Conservation (phyloP, 306 rosid species). For the Lathyrus sativus region DNA sequence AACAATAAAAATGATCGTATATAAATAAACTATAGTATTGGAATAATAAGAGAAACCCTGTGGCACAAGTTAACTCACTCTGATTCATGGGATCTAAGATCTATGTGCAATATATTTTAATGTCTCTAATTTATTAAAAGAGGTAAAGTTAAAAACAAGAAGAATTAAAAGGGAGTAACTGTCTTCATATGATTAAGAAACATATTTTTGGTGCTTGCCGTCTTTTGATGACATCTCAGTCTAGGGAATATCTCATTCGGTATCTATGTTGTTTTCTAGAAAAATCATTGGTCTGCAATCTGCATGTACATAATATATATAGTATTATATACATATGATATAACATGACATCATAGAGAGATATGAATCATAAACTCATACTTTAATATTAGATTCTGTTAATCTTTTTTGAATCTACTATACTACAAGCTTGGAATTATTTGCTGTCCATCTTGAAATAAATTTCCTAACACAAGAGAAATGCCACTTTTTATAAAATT, state of each 20-base stretch:
- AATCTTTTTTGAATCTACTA: too few relatives aligned
- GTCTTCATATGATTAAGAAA: slow-evolving; percentile 13
- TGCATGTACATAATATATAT: not conserved
- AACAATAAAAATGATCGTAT: not conserved
- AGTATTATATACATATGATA: too few relatives aligned
- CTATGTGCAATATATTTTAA: not conserved
- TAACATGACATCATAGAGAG: not conserved
- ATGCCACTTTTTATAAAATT: too few relatives aligned
- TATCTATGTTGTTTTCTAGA: not conserved
- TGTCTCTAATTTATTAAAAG: not conserved
- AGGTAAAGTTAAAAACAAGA: slow-evolving; percentile 7
- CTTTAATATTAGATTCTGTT: too few relatives aligned
- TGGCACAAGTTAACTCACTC: not conserved
- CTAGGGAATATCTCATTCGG: not conserved
- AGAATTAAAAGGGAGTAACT: not conserved
- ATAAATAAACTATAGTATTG: not conserved
- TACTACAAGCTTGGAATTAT: too few relatives aligned
- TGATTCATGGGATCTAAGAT: not conserved
- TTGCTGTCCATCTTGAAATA: too few relatives aligned
- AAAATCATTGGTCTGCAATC: slow-evolving; percentile 10
- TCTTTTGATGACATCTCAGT: not conserved
- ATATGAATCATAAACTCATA: too few relatives aligned
- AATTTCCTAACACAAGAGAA: too few relatives aligned
- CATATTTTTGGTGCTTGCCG: not conserved
- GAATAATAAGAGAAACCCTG: not conserved